phyloP scores from a whole-genome alignment of 495 filamentous ascomycete genomes.

The Bathelium albidoporum region DNA sequence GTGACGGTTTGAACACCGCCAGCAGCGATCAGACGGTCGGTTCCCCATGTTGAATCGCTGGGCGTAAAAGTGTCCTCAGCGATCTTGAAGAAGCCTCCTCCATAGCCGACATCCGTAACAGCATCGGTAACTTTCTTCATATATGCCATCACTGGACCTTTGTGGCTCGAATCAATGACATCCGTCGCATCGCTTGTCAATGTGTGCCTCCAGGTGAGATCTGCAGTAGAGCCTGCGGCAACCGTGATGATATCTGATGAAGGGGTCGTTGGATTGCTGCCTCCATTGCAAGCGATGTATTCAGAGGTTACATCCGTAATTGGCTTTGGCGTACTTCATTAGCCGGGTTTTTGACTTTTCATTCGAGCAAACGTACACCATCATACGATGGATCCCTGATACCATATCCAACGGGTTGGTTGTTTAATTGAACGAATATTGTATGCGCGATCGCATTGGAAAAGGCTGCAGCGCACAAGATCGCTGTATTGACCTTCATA shows the following conservation, averaged over 20 bases:
- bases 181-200: slow-evolving; percentile 1
- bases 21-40: slow-evolving; percentile 26
- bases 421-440: slow-evolving; percentile 44
- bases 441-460: slow-evolving; percentile 33
- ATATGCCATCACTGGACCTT: slow-evolving; percentile 23
- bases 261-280: slow-evolving; percentile 40
- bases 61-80: neutral
- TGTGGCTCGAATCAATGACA: slow-evolving; percentile 15
- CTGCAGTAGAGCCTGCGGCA: slow-evolving; percentile 38
- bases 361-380: slow-evolving; percentile 20
- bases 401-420: slow-evolving; percentile 30
- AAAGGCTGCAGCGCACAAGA: neutral
- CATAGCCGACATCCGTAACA: slow-evolving; percentile 16
- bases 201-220: slow-evolving; percentile 41
- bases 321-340: slow-evolving; percentile 35
- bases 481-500: neutral
- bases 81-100: slow-evolving; percentile 21
- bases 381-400: slow-evolving; percentile 38
- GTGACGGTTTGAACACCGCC: slow-evolving; percentile 26
- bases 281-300: slow-evolving; percentile 45
- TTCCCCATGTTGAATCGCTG: slow-evolving; percentile 4
- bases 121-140: slow-evolving; percentile 22
- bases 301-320: slow-evolving; percentile 43
- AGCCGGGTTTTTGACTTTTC: too few species aligned
- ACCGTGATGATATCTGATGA: slow-evolving; percentile 37